Base-by-base conservation (phyloP, 2,329 filamentous ascomycete genomes). In the Nothophoma quercina region DNA sequence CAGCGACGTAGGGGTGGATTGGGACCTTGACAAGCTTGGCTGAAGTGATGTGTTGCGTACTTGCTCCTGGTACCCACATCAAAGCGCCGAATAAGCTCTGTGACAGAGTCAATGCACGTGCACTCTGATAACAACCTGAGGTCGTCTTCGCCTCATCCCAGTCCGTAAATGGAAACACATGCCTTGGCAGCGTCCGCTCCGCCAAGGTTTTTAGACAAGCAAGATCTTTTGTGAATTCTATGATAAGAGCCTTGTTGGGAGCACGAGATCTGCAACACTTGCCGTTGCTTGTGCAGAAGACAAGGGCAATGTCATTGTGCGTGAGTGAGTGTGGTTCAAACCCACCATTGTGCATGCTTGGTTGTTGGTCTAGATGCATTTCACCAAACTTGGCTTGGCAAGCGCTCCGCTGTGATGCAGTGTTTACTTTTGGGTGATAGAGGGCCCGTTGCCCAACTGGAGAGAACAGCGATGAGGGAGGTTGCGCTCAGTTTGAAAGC, bases 21-120 rank as follows among this genome's bases (percentile, higher is more conserved):
- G 60, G 62, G 25, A 65, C 63, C 57, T 58, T 54, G 50, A 46
- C 49, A 50, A 40, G 42, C 69, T 72, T 71, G 69, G 69, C 69
- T 52, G 57, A 59, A 55, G 57, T 61, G 48, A 61, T 55, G 62
- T 67, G 66, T 69, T 67, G 63, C 65, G 65, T 69, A 58, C 55
- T 51, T 58, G 52, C 61, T 60, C 65, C 62, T 64, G 39, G 64
- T 64, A 67, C 54, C 67, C 69, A 71, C 68, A 53, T 55, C 51
- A 47, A 46, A 64, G 62, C 57, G 59, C 64, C 63, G 60, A 63
- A 70, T 64, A 62, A 67, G 65, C 53, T 60, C 55, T 62, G 56
- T 51, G 44, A 59, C 53, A 57, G 51, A 36, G 46, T 43, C 53
- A 51, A 49, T 56, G 62, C 60, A 63, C 55, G 56, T 63, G 52